Base-by-base conservation (phyloP, 495 filamentous ascomycete species). In the Aspergillus campestris region DNA sequence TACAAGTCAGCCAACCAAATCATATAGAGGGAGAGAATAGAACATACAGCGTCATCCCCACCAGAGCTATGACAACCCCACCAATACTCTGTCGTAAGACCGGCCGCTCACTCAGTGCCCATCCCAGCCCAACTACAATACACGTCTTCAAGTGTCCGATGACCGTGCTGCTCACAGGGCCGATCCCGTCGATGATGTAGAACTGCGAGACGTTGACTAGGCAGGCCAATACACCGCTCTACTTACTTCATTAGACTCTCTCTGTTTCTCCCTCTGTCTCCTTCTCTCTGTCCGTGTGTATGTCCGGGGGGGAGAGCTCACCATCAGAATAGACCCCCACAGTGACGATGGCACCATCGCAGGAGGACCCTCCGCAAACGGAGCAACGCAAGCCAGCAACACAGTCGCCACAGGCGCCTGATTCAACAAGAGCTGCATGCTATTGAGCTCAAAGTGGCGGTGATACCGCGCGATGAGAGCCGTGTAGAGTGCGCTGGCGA, bases 191-290 rank as follows among this genome's bases (percentile, higher is more conserved):
- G 32, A 87, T 79, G 51, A 88, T 86, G 55, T 83, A 83, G 54
- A 87, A 87, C 53, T 86, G 82, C 7, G 79, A 83, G 38, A 86
- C 68, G 56, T 87, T 87, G 52, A 88, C 82, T 13, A 86, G 61
- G 27, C 74, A 76, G 3, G 84, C 84, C 46, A 80, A 79, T 10
- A 77, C 38, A 7, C 82, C 82, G 30, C 57, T 58, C 51, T 55
- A 28, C 38, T 51, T 55, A 28, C 38, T 51, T 24, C 18, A 24
- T 40, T 51, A 40, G 3, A n/a, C n/a, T n/a, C n/a, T n/a, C n/a
- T n/a, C n/a, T n/a, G n/a, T n/a, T n/a, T n/a, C n/a, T 12, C 10
- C 3, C 30, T 32, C 4, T 32, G 6, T 14, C 15, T 18, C 4
- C 8, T 47, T 47, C 14, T 10, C 27, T 14, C 6, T 18, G 11